Percentiles rank a stretch among this genome's conserved stretches.
Conservation (phyloP, 78 protist genomes). For the Dictyostelium discoideum region dicty_2.7 NC_007091.3:4262001-4262500, state of each 20-base stretch:
- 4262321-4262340: constrained; percentile 8
- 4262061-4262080: constrained; percentile 12
- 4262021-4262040: constrained; percentile 31
- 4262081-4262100: constrained; percentile 67
- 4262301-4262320: constrained; percentile 4
- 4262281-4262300: constrained; percentile 31
- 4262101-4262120: constrained; percentile 43
- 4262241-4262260: constrained; percentile 63
- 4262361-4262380: constrained; percentile 34
- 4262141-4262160: constrained; percentile 41
- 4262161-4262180: constrained; percentile 19
- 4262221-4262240: constrained; percentile 68
- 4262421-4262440: constrained; percentile 32
- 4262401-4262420: constrained; percentile 57
- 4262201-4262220: constrained; percentile 69
- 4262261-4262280: constrained; percentile 18
- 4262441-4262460: constrained; percentile 23
- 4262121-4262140: constrained; percentile 23
- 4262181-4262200: constrained; percentile 53
- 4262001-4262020: constrained; percentile 38
- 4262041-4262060: constrained; percentile 5
- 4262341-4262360: constrained; percentile 26
- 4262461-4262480: constrained; percentile 62
- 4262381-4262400: constrained; percentile 13
- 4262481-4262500: constrained; percentile 41